These are phyloP conservation scores for Wallacemonas collosoma DNA, from an alignment of 208 protist genomes.

Conservation along the genomic window DNA sequence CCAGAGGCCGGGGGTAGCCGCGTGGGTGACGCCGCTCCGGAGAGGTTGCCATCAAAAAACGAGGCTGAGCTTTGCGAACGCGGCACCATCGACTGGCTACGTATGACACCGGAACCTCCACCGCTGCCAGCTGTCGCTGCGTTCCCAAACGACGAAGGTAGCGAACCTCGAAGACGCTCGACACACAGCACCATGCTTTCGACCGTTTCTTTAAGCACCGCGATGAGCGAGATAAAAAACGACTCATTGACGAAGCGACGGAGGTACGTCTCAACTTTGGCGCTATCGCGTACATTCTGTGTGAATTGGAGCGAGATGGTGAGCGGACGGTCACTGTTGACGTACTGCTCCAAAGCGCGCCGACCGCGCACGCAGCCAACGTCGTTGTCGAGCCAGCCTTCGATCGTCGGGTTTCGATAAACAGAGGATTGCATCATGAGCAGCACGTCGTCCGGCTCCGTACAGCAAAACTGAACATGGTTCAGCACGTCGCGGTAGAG, in stretches of 20 bases:
- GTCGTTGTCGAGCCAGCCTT: conserved; percentile 77
- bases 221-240: conserved; percentile 47
- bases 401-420: conserved; percentile 83
- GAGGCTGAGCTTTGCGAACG: conserved; percentile 1
- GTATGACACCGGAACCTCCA: not conserved
- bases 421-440: conserved; percentile 73
- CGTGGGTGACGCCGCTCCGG: not conserved
- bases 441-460: conserved; percentile 56
- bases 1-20: not conserved
- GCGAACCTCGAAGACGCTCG: conserved; percentile 24
- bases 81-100: conserved; percentile 10
- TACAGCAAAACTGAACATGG: conserved; percentile 59
- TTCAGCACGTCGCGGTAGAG: conserved; percentile 52
- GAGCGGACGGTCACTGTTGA: conserved; percentile 16
- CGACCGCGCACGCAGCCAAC: conserved; percentile 39
- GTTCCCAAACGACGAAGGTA: not conserved
- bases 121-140: no score
- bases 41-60: not conserved
- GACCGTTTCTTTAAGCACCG: conserved; percentile 36
- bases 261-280: conserved; percentile 70
- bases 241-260: conserved; percentile 53
- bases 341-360: not conserved
- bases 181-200: conserved; percentile 31
- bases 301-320: conserved; percentile 78
- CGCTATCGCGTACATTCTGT: conserved; percentile 49